These are phyloP conservation scores for Mycena vitilis DNA, from an alignment of 768 basidiomycete species.

Conservation along the genomic window DNA sequence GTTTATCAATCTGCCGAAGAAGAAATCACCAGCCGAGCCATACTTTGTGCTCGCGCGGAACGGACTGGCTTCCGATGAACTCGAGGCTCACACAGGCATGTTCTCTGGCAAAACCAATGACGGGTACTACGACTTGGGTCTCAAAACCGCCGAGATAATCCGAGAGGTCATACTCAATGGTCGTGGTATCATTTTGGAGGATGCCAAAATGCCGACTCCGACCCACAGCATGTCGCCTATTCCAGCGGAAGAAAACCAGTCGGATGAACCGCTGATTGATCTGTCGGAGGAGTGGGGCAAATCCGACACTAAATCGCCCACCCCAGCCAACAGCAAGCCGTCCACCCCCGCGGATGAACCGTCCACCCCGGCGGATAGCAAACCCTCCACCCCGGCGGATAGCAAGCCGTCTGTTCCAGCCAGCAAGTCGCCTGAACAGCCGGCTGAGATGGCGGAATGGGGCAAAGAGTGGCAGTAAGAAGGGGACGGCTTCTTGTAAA, in stretches of 20 bases:
- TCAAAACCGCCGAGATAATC: constrained; percentile 71
- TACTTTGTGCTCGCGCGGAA: constrained; percentile 78
- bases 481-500: background rate
- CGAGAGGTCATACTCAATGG: constrained; percentile 62
- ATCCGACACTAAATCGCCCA: no score
- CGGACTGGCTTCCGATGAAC: constrained; percentile 75
- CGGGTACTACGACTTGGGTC: constrained; percentile 89
- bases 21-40: constrained; percentile 56
- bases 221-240: background rate
- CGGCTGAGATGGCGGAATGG: constrained; percentile 12
- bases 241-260: background rate
- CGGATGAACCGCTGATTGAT: background rate
- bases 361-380: no score
- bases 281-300: background rate
- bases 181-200: constrained; percentile 35
- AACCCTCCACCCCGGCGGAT: no score
- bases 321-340: no score
- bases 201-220: background rate
- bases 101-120: constrained; percentile 86
- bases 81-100: constrained; percentile 91
- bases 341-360: no score
- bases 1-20: constrained; percentile 81
- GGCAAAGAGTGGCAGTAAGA: constrained; percentile 28
- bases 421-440: background rate
- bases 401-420: background rate